Base-by-base conservation (phyloP, 2,329 filamentous ascomycete genomes). In the Trichoderma citrinoviride region DNA sequence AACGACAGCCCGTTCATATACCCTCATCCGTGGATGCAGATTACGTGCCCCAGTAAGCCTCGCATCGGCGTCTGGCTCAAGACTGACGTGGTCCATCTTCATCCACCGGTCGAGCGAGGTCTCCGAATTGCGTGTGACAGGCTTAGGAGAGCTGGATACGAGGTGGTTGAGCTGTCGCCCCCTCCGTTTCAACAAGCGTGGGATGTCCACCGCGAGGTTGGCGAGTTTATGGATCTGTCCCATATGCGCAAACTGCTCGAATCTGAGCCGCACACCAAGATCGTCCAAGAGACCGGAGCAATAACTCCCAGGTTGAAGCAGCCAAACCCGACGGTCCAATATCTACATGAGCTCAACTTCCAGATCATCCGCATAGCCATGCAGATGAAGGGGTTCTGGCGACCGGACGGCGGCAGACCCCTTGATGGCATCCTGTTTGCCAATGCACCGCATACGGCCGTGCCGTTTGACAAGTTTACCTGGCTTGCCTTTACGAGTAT, bases 301-400 rank as follows among this genome's bases (percentile, higher is more conserved):
- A 57, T 57, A 12, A 57, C 41, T 1, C 7, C 25, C 27, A 6
- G 33, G 17, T 3, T 3, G 40, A 14, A 14, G 7, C 40, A 5
- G 3, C 54, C 40, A 23, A 14, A 37, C 4, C 27, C 46, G 3
- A 33, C 54, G 5, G 19, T 57, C n/a, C 25, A 57, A 7, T 23
- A 57, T 46, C 41, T 57, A 2, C 41, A 57, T 25, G 15, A 57
- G 1, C n/a, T 46, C 27, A 57, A 57, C 19, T 46, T 23, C 43
- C 54, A 57, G 27, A 29, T 57, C 1, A 43, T 43, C 40, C 54
- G 54, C 14, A 27, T 57, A 5, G 54, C 54, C 6, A 57, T 37
- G 41, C 54, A 23, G 27, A 57, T 57, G 54, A 57, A 57, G 54
- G 23, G 41, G 15, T 46, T 44, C 17, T 57, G 41, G 54, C 25